Evolutionary conservation across 2,329 filamentous ascomycete genomes (phyloP).

Genomic region (Fusarium scirpi): DNA sequence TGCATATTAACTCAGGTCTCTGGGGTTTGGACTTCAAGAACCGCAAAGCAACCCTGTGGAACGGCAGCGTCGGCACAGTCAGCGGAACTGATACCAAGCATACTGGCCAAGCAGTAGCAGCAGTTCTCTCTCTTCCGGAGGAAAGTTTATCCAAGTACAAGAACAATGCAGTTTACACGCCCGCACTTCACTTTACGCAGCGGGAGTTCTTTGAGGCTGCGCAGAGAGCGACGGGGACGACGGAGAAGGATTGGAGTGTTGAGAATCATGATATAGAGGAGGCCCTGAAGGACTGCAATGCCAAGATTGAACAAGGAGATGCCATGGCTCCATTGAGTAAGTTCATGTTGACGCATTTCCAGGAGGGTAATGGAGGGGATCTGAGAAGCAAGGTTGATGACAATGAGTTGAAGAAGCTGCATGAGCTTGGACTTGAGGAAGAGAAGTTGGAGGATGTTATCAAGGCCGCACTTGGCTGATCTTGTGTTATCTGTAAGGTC

Average conservation of each 20-base stretch:
- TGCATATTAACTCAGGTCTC: slow-evolving; percentile 13
- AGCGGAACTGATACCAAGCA: background rate
- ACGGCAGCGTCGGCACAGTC: background rate
- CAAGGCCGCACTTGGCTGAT: background rate
- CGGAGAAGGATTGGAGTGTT: slow-evolving; percentile 18
- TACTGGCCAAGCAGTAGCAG: slow-evolving; percentile 12
- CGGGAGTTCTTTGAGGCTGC: slow-evolving; percentile 20
- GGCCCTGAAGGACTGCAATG: slow-evolving; percentile 5
- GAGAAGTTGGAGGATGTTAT: slow-evolving; percentile 7
- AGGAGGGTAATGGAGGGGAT: slow-evolving; percentile 1
- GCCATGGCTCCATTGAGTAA: slow-evolving; percentile 5
- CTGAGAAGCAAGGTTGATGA: slow-evolving; percentile 17
- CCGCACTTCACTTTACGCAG: slow-evolving; percentile 4
- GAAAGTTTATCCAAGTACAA: slow-evolving; percentile 7
- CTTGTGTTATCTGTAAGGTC: background rate
- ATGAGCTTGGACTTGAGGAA: slow-evolving; percentile 5
- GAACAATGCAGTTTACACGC: slow-evolving; percentile 22
- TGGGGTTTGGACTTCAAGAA: slow-evolving; percentile 18
- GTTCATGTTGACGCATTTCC: slow-evolving; percentile 29
- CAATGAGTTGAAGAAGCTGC: background rate
- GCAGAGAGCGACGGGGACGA: slow-evolving; percentile 5
- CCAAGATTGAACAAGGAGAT: slow-evolving; percentile 11
- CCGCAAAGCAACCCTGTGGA: slow-evolving; percentile 18
- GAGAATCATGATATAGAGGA: slow-evolving; percentile 1
- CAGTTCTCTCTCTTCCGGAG: slow-evolving; percentile 2